Evolutionary conservation across 2,329 filamentous ascomycete species (phyloP), one percentile per base, ranked within the genome.

Genomic region (Davidsoniella neocaledoniae): DNA sequence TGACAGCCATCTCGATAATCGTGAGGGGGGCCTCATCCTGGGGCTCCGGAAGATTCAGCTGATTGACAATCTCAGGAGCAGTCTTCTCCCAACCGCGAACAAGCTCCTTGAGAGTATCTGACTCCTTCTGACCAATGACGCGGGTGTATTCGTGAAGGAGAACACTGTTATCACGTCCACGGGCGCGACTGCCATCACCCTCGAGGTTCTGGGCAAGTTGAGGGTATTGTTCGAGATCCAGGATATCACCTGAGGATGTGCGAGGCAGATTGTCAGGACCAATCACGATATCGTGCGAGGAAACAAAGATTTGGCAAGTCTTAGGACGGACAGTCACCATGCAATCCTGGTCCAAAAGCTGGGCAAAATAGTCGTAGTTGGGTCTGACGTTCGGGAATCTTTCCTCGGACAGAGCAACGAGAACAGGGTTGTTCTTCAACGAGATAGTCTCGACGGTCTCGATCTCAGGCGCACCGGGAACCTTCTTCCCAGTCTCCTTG

Each of bases 401-500:
- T 19, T 69, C 69, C 56, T 79, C 70, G 7, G 76, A 71, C 33
- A 81, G 67, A 7, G 77, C 77, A 51, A 70, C 72, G 53, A 81
- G 64, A n/a, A 79, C 74, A 3, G 75, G 69, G 60, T 81, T 77
- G 52, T 75, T 72, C 63, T 80, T 80, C 66, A 81, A 77, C 6
- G 75, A 79, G 51, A 65, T 64, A n/a, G 62, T 68, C 58, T 69
- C 71, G 49, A 58, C 56, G 8, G 54, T 53, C 39, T 53, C 51
- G 10, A 53, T 17, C n/a, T 53, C 52, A 9, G 48, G 44, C 4
- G 48, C 36, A 17, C 64, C 54, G 6, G 58, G 53, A 25, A 66
- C 65, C 55, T 64, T 64, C 42, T 63, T 61, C 41, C 73, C 70
- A 21, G 68, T 68, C 57, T 71, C 74, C 60, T 75, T 73, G 47